Conservation (phyloP, 257 asterid species). For the Fraxinus cuspidata region DNA sequence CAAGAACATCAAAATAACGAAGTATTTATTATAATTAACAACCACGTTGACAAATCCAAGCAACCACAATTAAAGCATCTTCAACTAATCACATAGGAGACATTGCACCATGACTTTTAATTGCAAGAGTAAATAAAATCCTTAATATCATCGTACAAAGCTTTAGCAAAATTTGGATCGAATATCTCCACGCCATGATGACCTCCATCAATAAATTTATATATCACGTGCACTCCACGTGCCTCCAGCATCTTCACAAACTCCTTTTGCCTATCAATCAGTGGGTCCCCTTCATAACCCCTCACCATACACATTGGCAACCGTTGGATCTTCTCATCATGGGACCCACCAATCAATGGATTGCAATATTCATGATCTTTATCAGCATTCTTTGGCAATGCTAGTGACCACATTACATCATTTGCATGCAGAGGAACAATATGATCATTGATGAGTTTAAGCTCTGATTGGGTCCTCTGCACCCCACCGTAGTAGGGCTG, state of each 20-base stretch:
- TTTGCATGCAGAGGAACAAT: slow-evolving; percentile 45
- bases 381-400: slow-evolving; percentile 56
- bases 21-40: not conserved
- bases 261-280: slow-evolving; percentile 66
- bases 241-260: slow-evolving; percentile 52
- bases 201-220: slow-evolving; percentile 50
- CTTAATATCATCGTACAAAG: slow-evolving; percentile 39
- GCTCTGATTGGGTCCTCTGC: slow-evolving; percentile 53
- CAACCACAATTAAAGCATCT: not conserved
- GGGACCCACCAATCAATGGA: slow-evolving; percentile 24
- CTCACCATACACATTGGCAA: slow-evolving; percentile 54
- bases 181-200: slow-evolving; percentile 61
- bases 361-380: slow-evolving; percentile 62
- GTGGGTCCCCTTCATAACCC: slow-evolving; percentile 61
- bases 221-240: slow-evolving; percentile 56
- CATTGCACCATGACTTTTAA: not conserved
- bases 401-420: slow-evolving; percentile 65
- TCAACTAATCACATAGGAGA: slow-evolving; percentile 19
- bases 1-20: not conserved
- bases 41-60: not conserved
- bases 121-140: slow-evolving; percentile 30
- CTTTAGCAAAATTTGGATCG: slow-evolving; percentile 49
- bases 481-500: slow-evolving; percentile 66
- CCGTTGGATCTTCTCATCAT: slow-evolving; percentile 43
- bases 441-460: slow-evolving; percentile 31